A percentile compares a stretch with the other conserved stretches of the same genome.
Evolutionary conservation across 75 land plant species (phyloP).

Genomic region (Ceratopteris richardii): DNA sequence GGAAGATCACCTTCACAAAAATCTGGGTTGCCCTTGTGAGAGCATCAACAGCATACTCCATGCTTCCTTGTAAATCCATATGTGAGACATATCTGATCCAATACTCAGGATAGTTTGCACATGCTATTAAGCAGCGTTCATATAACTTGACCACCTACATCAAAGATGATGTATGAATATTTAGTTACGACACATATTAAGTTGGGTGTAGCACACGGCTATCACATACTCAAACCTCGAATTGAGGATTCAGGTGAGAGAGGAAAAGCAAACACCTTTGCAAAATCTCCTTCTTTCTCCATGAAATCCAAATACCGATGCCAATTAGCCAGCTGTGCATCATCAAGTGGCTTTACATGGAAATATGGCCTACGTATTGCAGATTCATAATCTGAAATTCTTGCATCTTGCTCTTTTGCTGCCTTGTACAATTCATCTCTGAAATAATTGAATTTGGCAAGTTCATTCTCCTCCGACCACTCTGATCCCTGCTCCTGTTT

Average conservation of each 20-base stretch:
- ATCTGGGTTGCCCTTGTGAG: conserved; percentile 80
- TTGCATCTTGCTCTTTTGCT: conserved; percentile 90
- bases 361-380: conserved; percentile 96
- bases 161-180: not conserved
- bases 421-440: conserved; percentile 82
- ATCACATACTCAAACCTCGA: no score
- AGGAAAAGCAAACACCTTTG: conserved; percentile 54
- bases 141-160: conserved; percentile 73
- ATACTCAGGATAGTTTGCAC: conserved; percentile 95
- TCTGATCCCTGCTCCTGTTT: conserved; percentile 40
- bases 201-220: no score
- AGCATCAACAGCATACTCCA: conserved; percentile 83
- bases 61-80: conserved; percentile 69
- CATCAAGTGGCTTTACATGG: conserved; percentile 90
- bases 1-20: conserved; percentile 72
- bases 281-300: conserved; percentile 71
- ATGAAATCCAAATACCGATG: conserved; percentile 90
- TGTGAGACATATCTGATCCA: conserved; percentile 87
- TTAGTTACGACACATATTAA: not conserved
- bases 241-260: no score
- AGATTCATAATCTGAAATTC: conserved; percentile 86
- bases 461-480: conserved; percentile 62
- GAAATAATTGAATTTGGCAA: conserved; percentile 73
- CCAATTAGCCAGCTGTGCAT: conserved; percentile 87
- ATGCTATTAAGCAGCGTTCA: conserved; percentile 93